phyloP scores from a whole-genome alignment of 163 green algal species.

The Scenedesmus sp. region DNA sequence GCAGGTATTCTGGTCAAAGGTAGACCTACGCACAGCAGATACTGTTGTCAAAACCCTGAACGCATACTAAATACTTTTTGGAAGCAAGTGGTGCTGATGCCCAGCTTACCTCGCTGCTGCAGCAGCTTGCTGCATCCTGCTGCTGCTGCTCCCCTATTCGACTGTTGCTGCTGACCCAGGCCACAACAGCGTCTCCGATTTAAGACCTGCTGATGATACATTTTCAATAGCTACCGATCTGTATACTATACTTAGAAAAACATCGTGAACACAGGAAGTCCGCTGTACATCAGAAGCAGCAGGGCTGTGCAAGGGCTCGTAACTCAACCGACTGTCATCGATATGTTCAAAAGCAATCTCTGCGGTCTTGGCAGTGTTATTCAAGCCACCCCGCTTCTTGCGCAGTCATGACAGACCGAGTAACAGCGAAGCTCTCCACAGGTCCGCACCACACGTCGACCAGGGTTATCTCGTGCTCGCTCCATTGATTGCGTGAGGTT shows the following conservation, averaged over 20 bases:
- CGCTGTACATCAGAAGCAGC: background rate
- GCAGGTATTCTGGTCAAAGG: background rate
- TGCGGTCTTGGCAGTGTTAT: background rate
- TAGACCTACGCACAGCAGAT: background rate
- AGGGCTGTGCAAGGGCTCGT: background rate
- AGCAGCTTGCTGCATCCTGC: background rate
- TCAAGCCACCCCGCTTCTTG: background rate
- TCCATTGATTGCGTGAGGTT: background rate
- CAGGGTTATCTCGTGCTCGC: background rate
- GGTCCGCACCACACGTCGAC: background rate
- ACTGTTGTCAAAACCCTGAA: background rate
- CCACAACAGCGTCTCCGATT: background rate
- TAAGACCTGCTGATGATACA: background rate
- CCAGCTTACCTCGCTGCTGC: background rate
- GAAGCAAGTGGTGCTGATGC: background rate
- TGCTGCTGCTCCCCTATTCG: background rate
- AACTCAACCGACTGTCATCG: background rate
- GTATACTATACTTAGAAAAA: background rate
- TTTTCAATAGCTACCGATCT: background rate
- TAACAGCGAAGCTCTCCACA: background rate
- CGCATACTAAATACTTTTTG: too few species aligned
- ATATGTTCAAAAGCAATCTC: too few species aligned
- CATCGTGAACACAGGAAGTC: background rate
- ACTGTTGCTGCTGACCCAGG: background rate
- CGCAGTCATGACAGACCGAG: conserved; percentile 8